A percentile compares a stretch with the other conserved stretches of the same genome.
Evolutionary conservation across 163 green algal species (phyloP).

Genomic region (Coccomyxa subellipsoidea): DNA sequence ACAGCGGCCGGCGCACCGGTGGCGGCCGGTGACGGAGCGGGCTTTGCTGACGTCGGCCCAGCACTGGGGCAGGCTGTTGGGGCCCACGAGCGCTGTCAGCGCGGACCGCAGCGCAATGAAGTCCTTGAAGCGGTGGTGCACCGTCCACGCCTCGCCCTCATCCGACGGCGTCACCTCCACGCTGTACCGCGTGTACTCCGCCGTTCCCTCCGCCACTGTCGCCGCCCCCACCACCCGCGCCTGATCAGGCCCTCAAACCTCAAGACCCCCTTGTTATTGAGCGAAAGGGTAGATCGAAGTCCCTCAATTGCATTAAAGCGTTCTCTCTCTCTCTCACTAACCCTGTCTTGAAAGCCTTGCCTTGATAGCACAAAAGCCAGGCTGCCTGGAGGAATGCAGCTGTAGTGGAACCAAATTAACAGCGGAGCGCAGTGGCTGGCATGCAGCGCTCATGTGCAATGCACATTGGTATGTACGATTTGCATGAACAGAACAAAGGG

Average conservation of each 20-base stretch:
- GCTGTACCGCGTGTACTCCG: conserved; percentile 11
- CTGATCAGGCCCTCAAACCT: background rate
- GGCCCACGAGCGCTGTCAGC: background rate
- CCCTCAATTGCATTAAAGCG: too few relatives aligned
- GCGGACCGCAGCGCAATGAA: conserved; percentile 10
- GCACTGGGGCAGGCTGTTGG: background rate
- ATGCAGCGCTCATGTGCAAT: too few relatives aligned
- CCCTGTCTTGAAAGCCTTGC: too few relatives aligned
- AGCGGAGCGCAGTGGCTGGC: too few relatives aligned
- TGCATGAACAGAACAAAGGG: background rate
- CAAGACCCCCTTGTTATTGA: too few relatives aligned
- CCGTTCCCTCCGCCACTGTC: background rate
- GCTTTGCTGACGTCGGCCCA: conserved; percentile 14
- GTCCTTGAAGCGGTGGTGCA: conserved; percentile 15
- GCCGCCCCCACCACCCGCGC: background rate
- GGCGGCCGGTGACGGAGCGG: conserved; percentile 18
- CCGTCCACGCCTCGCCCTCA: conserved; percentile 2
- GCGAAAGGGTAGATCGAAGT: too few relatives aligned
- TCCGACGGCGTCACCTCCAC: conserved; percentile 9
- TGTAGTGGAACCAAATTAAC: too few relatives aligned
- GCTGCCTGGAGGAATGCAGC: too few relatives aligned
- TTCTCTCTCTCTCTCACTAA: too few relatives aligned
- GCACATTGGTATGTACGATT: too few relatives aligned
- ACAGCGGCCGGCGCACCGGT: conserved; percentile 4
- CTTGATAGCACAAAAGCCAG: too few relatives aligned